Base-by-base conservation (phyloP, 1,284 basidiomycete species). In the Xerocomus nothofagi region DNA sequence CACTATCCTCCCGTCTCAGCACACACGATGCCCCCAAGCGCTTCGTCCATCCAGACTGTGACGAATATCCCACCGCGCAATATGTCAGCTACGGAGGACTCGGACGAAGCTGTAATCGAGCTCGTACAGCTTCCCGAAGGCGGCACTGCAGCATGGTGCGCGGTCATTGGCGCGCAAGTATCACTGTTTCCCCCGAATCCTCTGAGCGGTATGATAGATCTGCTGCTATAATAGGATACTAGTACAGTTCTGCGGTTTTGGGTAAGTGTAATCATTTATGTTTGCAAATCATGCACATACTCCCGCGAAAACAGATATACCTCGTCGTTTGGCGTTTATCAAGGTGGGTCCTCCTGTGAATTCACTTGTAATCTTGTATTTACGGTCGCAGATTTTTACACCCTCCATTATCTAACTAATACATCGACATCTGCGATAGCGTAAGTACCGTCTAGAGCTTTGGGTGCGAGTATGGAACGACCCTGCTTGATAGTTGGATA, bases 381-480 rank as follows among this genome's bases (percentile, higher is more conserved):
- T 30, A 58, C 26, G 1, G 33, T 0, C 23, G 3, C 38, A 66
- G 64, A 66, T 20, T 68, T 54, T 47, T 69, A 68, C 27, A 59
- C 60, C 17, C 47, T 54, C 8, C 49, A 58, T 41, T 67, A 67
- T 47, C 64, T 75, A 1, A 69, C 46, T 0, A 51, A 66, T 7
- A 51, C 53, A 29, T 61, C 65, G 0, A 48, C 62, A 2, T 66
- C 64, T 32, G 50, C 54, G 8, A 69, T 69, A 54, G 62, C 65
- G 65, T 70, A 26, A 37, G 68, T 58, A 24, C 36, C 12, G 0
- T 40, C 12, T 6, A 24, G 3, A 29, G 8, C 3, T 11, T 31
- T 18, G 27, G 26, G 14, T 2, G 1, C 6, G 6, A 32, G 4
- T 2, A 15, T 17, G 27, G 12, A 6, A n/a, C 4, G 44, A 34